Percentiles rank a stretch among this genome's conserved stretches.
Conservation (phyloP, 345 rosid genomes). For the Nasturtium officinale region DNA sequence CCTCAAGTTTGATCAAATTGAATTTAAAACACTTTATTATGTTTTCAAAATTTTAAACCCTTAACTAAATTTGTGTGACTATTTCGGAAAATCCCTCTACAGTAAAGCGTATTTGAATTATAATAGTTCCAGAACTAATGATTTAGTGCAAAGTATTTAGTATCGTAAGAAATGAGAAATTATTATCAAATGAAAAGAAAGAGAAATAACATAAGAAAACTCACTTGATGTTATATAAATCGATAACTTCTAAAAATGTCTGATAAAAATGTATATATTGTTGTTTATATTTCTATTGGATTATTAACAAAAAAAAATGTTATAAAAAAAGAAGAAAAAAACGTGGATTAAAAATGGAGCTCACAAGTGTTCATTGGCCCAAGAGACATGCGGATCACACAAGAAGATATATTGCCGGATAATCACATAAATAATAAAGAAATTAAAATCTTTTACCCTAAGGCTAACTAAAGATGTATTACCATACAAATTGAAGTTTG, state of each 20-base stretch:
- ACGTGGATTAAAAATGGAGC: neutral
- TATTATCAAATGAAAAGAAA: too few species aligned
- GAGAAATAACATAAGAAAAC: too few species aligned
- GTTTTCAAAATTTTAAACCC: too few species aligned
- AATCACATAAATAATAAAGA: neutral
- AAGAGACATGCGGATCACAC: neutral
- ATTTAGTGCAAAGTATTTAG: neutral
- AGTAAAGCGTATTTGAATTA: neutral
- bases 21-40: neutral
- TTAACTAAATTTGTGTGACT: neutral
- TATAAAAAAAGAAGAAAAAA: too few species aligned
- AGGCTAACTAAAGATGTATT: slow-evolving; percentile 9
- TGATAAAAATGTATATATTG: neutral
- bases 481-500: neutral
- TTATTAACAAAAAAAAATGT: too few species aligned
- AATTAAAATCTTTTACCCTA: neutral
- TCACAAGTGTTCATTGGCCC: neutral
- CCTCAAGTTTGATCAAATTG: neutral
- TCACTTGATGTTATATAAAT: too few species aligned
- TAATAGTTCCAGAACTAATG: neutral
- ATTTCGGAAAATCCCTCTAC: neutral
- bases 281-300: too few species aligned
- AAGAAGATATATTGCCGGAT: neutral
- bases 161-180: neutral
- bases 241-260: neutral